phyloP scores from a whole-genome alignment of 495 filamentous ascomycete genomes.

The Jackrogersella multiformis region DNA sequence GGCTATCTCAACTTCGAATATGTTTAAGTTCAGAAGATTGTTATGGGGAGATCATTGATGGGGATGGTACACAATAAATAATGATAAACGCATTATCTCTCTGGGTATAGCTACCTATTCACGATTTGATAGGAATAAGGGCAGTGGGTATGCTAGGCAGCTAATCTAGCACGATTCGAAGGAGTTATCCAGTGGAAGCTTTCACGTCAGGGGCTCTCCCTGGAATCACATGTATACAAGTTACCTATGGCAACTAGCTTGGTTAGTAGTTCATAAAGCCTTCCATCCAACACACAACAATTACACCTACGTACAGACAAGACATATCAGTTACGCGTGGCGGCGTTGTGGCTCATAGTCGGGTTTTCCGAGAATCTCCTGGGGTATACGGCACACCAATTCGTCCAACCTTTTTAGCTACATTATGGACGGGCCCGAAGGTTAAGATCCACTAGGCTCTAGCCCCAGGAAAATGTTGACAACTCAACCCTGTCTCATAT shows the following conservation, averaged over 20 bases:
- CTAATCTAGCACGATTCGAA: constrained; percentile 12
- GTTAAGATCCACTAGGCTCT: constrained; percentile 22
- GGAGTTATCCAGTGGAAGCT: not conserved
- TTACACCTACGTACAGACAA: not conserved
- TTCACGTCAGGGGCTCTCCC: constrained; percentile 1
- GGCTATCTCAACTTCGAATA: not conserved
- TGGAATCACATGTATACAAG: not conserved
- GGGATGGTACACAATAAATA: not conserved
- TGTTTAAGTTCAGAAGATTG: constrained; percentile 2
- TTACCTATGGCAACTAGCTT: not conserved
- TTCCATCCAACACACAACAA: not conserved
- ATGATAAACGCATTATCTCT: not conserved
- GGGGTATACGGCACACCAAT: not conserved
- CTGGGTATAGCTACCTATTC: not conserved
- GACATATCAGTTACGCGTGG: not conserved
- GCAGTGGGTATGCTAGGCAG: not conserved
- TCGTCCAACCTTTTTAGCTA: not conserved
- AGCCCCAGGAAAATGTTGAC: constrained; percentile 3
- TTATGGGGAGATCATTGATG: not conserved
- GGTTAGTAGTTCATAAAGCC: not conserved
- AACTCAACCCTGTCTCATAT: constrained; percentile 5
- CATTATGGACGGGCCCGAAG: constrained; percentile 21
- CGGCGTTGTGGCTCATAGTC: not conserved
- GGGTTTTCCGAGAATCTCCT: not conserved
- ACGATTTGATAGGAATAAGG: not conserved